A percentile compares a stretch with the other conserved stretches of the same genome.
Conservation (phyloP, 345 rosid genomes). For the Camelina laxa region DNA sequence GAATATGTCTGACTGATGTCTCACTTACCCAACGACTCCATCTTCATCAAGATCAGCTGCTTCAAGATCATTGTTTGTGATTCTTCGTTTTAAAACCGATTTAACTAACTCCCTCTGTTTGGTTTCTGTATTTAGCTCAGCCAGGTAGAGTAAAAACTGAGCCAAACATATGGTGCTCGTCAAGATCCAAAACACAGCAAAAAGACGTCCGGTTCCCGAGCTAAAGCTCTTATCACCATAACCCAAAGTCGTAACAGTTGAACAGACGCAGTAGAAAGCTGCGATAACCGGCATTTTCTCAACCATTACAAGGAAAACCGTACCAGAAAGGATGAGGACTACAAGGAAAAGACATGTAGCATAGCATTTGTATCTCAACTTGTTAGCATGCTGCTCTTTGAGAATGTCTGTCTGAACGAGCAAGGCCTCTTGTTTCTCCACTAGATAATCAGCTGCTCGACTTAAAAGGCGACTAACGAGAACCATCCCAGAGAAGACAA, state of each 20-base stretch:
- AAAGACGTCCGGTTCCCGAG: constrained; percentile 59
- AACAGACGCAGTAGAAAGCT: constrained; percentile 82
- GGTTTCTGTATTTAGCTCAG: constrained; percentile 66
- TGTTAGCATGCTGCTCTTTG: constrained; percentile 60
- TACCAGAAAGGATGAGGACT: constrained; percentile 57
- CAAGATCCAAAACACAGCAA: constrained; percentile 77
- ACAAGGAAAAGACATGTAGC: constrained; percentile 47
- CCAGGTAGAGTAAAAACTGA: constrained; percentile 67
- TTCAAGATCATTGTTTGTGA: constrained; percentile 70
- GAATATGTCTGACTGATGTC: constrained; percentile 20
- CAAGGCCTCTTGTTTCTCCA: constrained; percentile 82
- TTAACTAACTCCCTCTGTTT: constrained; percentile 63
- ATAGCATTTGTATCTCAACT: constrained; percentile 61
- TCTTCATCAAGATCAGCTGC: constrained; percentile 84
- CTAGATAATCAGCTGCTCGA: constrained; percentile 79
- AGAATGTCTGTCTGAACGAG: constrained; percentile 57
- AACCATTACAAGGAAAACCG: constrained; percentile 45
- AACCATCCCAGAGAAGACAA: constrained; percentile 83
- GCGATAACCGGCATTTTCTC: constrained; percentile 59
- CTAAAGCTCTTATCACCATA: constrained; percentile 84
- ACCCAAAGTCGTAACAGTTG: constrained; percentile 84
- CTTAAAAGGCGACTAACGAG: constrained; percentile 64
- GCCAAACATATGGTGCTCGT: constrained; percentile 65
- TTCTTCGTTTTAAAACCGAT: constrained; percentile 71
- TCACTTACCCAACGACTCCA: constrained; percentile 83